Conservation (phyloP, 2,329 filamentous ascomycete species). For the Cladosporium austrohemisphaericum region DNA sequence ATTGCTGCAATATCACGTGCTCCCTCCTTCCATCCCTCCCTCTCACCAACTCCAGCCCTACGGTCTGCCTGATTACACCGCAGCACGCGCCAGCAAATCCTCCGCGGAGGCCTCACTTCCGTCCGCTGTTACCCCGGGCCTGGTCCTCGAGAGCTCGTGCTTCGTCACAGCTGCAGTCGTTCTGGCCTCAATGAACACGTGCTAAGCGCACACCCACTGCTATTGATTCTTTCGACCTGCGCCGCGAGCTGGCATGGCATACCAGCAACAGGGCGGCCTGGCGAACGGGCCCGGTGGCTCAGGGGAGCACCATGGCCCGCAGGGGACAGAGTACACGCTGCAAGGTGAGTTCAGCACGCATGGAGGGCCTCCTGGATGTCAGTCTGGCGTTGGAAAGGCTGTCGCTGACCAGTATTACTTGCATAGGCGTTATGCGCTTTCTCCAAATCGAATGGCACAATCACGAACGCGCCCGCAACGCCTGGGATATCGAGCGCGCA, state of each 20-base stretch:
- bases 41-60: background rate
- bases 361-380: background rate
- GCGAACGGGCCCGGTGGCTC: conserved; percentile 52
- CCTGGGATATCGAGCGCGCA: conserved; percentile 97
- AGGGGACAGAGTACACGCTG: conserved; percentile 68
- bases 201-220: background rate
- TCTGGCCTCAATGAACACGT: conserved; percentile 6
- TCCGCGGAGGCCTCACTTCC: conserved; percentile 15
- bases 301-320: conserved; percentile 47
- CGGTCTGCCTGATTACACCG: no score
- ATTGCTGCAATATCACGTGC: background rate
- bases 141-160: conserved; percentile 14
- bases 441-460: conserved; percentile 98
- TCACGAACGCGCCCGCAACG: conserved; percentile 94
- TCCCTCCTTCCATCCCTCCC: background rate
- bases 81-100: conserved; percentile 7
- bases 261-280: conserved; percentile 65
- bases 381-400: background rate
- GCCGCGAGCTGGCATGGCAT: conserved; percentile 54
- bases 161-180: conserved; percentile 15
- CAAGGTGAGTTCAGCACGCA: conserved; percentile 50
- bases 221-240: background rate
- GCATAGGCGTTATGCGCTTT: conserved; percentile 92
- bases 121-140: conserved; percentile 15
- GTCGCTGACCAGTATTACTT: conserved; percentile 23